Evolutionary conservation across 176 grass and related monocot species (phyloP).

Genomic region (Oryza officinalis): DNA sequence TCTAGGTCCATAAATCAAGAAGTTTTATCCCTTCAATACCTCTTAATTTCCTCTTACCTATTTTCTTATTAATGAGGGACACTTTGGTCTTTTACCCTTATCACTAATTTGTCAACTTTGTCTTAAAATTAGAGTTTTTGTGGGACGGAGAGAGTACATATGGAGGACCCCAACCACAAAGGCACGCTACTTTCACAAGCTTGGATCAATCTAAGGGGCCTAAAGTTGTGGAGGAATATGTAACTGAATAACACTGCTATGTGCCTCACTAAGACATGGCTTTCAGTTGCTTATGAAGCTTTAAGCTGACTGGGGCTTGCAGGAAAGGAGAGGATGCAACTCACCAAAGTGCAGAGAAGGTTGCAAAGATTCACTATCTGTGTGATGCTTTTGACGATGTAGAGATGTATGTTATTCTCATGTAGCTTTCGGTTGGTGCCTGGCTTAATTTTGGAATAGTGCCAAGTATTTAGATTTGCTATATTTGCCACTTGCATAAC

Average conservation of each 20-base stretch:
- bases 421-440: conserved; percentile 1
- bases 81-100: too few species aligned
- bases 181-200: conserved; percentile 18
- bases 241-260: conserved; percentile 8
- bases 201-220: neutral
- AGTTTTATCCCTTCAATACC: too few species aligned
- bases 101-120: too few species aligned
- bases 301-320: conserved; percentile 11
- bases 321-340: neutral
- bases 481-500: neutral
- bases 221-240: conserved; percentile 21
- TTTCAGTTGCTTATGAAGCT: neutral
- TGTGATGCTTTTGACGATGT: neutral
- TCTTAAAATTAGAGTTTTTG: too few species aligned
- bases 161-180: conserved; percentile 26
- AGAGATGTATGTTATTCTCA: neutral
- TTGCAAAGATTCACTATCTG: conserved; percentile 1
- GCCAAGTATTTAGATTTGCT: neutral
- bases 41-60: too few species aligned
- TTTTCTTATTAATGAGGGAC: too few species aligned
- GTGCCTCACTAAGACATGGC: neutral
- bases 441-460: neutral
- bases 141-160: neutral
- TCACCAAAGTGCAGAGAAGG: neutral
- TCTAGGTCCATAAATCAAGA: too few species aligned